Percentiles rank a stretch among this genome's conserved stretches.
phyloP scores from a whole-genome alignment of 306 rosid genomes.

The Canavalia ensiformis region DNA sequence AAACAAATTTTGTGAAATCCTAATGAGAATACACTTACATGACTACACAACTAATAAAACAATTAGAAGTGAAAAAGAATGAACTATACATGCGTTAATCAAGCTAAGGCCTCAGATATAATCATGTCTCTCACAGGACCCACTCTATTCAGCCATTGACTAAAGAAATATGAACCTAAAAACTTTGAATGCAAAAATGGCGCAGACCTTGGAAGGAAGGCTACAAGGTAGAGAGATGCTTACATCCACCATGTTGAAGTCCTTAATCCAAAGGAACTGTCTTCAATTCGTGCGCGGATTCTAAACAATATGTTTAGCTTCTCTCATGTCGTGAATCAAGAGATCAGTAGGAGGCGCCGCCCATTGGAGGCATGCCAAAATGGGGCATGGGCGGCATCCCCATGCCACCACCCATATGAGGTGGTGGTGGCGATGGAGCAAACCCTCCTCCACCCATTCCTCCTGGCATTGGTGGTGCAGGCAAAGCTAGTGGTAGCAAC shows the following conservation, averaged over 20 bases:
- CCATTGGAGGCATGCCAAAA: constrained; percentile 86
- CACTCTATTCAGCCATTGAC: constrained; percentile 19
- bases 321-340: not conserved
- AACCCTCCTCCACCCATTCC: constrained; percentile 72
- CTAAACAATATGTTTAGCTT: constrained; percentile 24
- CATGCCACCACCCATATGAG: constrained; percentile 76
- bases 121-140: constrained; percentile 32
- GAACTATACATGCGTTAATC: constrained; percentile 35
- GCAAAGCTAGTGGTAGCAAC: constrained; percentile 82
- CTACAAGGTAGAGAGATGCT: not conserved
- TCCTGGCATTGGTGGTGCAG: constrained; percentile 87
- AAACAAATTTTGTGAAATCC: constrained; percentile 30
- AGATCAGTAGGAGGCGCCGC: constrained; percentile 62
- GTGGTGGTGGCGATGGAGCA: constrained; percentile 58
- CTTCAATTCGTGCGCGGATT: constrained; percentile 32
- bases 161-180: not conserved
- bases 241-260: not conserved
- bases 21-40: constrained; percentile 17
- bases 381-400: constrained; percentile 95
- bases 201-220: not conserved
- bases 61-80: not conserved
- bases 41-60: constrained; percentile 31
- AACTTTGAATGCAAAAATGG: constrained; percentile 3
- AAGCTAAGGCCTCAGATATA: constrained; percentile 5
- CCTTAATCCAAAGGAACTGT: not conserved